Evolutionary conservation across 176 grass and related monocot species (phyloP).

Genomic region (Bolboschoenus planiculmis): DNA sequence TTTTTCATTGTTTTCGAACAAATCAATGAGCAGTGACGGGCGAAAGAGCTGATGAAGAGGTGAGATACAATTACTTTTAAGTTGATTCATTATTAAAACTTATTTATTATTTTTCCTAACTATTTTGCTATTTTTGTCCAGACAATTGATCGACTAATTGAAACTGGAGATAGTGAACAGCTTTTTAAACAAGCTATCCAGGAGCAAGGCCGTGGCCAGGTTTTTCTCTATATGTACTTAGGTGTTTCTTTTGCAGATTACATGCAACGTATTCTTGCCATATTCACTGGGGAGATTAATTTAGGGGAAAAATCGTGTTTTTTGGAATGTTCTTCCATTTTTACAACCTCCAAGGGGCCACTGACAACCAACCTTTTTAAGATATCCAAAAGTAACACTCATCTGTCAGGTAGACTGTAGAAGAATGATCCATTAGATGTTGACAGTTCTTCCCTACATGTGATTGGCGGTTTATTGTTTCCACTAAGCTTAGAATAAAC

Average conservation of each 20-base stretch:
- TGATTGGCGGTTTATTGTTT: neutral
- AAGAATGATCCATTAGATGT: neutral
- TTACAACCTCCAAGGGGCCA: neutral
- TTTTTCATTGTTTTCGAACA: conserved; percentile 15
- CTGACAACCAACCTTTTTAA: neutral
- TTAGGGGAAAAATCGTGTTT: neutral
- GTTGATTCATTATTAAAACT: conserved; percentile 10
- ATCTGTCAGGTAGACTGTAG: too few relatives aligned
- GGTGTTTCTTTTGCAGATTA: neutral
- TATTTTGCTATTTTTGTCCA: conserved; percentile 28
- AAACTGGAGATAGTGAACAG: conserved; percentile 80
- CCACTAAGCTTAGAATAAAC: neutral
- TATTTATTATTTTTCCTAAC: neutral
- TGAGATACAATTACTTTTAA: conserved; percentile 15
- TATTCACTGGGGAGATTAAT: neutral
- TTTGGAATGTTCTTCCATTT: neutral
- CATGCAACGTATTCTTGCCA: neutral
- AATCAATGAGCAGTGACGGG: conserved; percentile 60
- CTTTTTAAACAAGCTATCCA: conserved; percentile 85
- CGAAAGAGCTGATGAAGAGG: conserved; percentile 67
- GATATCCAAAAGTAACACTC: too few relatives aligned
- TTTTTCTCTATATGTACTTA: conserved; percentile 9
- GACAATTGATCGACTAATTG: conserved; percentile 74
- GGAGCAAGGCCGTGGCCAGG: conserved; percentile 86
- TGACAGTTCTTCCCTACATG: neutral